phyloP scores from a whole-genome alignment of 2,329 filamentous ascomycete genomes.

The Pestalotiopsis sp. region DNA sequence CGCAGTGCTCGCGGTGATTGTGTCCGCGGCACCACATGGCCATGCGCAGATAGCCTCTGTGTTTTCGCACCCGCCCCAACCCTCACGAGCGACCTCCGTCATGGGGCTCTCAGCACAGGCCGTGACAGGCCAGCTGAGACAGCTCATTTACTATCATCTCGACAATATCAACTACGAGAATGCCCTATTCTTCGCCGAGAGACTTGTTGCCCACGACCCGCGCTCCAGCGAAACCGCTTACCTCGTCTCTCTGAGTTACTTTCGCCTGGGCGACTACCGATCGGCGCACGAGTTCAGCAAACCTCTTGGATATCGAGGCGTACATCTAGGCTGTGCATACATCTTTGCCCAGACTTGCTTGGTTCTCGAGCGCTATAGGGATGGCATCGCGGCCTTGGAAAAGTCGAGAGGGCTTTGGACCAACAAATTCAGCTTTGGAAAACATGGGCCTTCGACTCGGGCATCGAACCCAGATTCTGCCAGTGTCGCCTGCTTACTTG shows the following conservation, averaged over 20 bases:
- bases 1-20: neutral
- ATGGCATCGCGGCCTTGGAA: conserved; percentile 83
- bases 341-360: conserved; percentile 90
- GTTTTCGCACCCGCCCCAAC: conserved; percentile 13
- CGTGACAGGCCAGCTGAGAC: conserved; percentile 55
- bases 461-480: conserved; percentile 80
- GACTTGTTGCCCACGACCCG: conserved; percentile 81
- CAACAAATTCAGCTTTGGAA: conserved; percentile 76
- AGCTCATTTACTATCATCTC: conserved; percentile 69
- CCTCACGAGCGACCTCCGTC: conserved; percentile 17
- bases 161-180: conserved; percentile 90
- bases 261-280: conserved; percentile 79
- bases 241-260: conserved; percentile 81
- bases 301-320: conserved; percentile 67
- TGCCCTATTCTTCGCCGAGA: conserved; percentile 89
- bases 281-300: conserved; percentile 85
- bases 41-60: conserved; percentile 23
- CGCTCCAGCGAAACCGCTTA: conserved; percentile 80
- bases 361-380: conserved; percentile 73
- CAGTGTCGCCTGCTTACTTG: conserved; percentile 79
- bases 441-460: conserved; percentile 76
- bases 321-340: conserved; percentile 85
- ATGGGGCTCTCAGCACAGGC: conserved; percentile 57
- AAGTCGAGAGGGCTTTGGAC: conserved; percentile 78
- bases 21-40: conserved; percentile 34